These are phyloP conservation scores for Phlyctochytrium arcticum DNA, from an alignment of 192 early-diverging fungal genomes.

Conservation along the genomic window DNA sequence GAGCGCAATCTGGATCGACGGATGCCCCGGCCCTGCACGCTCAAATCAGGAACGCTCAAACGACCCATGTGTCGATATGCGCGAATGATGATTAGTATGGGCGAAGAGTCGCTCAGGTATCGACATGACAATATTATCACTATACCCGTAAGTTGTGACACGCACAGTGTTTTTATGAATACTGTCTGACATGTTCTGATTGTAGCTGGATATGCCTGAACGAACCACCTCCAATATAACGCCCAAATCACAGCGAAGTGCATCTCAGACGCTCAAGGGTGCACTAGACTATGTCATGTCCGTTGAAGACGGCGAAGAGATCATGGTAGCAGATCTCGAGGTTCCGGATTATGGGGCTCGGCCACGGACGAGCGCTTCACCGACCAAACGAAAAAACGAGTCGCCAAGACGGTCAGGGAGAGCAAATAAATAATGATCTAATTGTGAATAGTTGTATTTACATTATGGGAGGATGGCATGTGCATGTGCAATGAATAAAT, in stretches of 20 bases:
- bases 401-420: too few relatives aligned
- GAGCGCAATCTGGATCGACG: slow-evolving; percentile 36
- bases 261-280: slow-evolving; percentile 26
- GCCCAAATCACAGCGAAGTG: slow-evolving; percentile 7
- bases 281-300: slow-evolving; percentile 28
- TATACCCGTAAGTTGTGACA: slow-evolving; percentile 31
- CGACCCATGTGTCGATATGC: slow-evolving; percentile 52
- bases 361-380: slow-evolving; percentile 4
- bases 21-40: slow-evolving; percentile 36
- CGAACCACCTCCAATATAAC: slow-evolving; percentile 30
- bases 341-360: not conserved
- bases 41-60: slow-evolving; percentile 18
- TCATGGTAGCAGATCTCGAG: slow-evolving; percentile 11
- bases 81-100: slow-evolving; percentile 36
- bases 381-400: too few relatives aligned
- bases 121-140: slow-evolving; percentile 46
- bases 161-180: not conserved
- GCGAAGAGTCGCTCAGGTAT: slow-evolving; percentile 38
- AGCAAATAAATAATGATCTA: too few relatives aligned
- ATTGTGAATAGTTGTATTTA: too few relatives aligned
- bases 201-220: slow-evolving; percentile 47
- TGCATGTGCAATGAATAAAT: too few relatives aligned
- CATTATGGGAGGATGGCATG: too few relatives aligned
- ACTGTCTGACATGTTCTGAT: not conserved
- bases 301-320: slow-evolving; percentile 25